Conservation (phyloP, 108 stramenopile genomes). For the Fistulifera pelliculosa region DNA sequence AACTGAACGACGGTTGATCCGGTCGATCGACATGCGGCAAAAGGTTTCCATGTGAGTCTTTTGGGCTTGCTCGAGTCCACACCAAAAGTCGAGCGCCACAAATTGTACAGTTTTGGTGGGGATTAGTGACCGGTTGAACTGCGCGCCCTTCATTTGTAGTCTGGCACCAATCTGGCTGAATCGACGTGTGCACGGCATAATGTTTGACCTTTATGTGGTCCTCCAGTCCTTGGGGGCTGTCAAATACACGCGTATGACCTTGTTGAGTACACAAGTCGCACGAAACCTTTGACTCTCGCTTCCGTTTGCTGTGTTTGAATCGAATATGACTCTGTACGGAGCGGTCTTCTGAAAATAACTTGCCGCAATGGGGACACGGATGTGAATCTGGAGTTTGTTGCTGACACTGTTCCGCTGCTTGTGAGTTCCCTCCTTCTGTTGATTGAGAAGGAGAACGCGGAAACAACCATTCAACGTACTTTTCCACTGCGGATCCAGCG, state of each 20-base stretch:
- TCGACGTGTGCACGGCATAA: conserved; percentile 40
- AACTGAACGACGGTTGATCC: not conserved
- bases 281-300: conserved; percentile 15
- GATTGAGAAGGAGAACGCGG: not conserved
- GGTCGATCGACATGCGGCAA: not conserved
- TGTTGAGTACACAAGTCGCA: not conserved
- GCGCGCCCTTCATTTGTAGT: not conserved
- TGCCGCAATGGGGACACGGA: conserved; percentile 56
- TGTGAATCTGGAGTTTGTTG: not conserved
- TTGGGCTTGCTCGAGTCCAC: not conserved
- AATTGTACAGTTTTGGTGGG: no score
- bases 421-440: not conserved
- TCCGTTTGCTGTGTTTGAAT: conserved; percentile 22
- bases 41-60: conserved; percentile 1
- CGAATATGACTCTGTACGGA: conserved; percentile 61
- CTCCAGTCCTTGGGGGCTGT: conserved; percentile 40
- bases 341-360: conserved; percentile 51
- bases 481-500: not conserved
- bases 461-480: not conserved
- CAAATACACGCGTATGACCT: conserved; percentile 28
- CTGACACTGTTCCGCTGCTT: not conserved
- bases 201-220: conserved; percentile 71
- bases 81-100: not conserved
- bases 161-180: conserved; percentile 60
- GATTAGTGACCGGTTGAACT: no score